Evolutionary conservation across 2,329 filamentous ascomycete species (phyloP).

Genomic region (Phyllosticta paracitricarpa): DNA sequence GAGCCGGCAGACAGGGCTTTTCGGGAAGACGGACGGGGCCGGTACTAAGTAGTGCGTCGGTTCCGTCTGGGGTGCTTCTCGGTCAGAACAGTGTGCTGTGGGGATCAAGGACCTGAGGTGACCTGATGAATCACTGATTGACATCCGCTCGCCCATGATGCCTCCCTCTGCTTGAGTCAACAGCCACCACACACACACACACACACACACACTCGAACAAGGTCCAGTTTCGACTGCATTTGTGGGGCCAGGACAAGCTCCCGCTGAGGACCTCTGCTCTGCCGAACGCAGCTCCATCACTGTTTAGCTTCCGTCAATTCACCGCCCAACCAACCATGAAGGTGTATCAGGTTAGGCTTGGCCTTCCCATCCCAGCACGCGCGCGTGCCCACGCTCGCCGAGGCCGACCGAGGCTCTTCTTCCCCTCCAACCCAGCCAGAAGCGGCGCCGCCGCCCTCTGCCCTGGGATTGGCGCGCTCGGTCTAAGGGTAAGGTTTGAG

Average conservation of each 20-base stretch:
- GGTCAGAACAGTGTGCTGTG: neutral
- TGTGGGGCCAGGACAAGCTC: too few relatives aligned
- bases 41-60: neutral
- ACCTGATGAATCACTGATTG: neutral
- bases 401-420: neutral
- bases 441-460: neutral
- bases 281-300: too few relatives aligned
- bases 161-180: neutral
- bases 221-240: too few relatives aligned
- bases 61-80: neutral
- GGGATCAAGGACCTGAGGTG: neutral
- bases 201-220: too few relatives aligned
- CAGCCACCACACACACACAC: too few relatives aligned
- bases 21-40: neutral
- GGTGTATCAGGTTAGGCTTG: neutral
- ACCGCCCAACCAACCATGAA: neutral
- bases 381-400: neutral
- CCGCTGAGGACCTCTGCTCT: too few relatives aligned
- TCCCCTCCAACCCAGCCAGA: neutral
- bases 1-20: neutral
- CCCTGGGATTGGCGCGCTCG: conserved; percentile 8
- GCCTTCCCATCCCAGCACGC: neutral
- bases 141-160: neutral
- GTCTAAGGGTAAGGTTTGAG: conserved; percentile 4
- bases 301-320: too few relatives aligned